Evolutionary conservation across 2,329 filamentous ascomycete genomes (phyloP).

Genomic region (Aspergillus sp.): DNA sequence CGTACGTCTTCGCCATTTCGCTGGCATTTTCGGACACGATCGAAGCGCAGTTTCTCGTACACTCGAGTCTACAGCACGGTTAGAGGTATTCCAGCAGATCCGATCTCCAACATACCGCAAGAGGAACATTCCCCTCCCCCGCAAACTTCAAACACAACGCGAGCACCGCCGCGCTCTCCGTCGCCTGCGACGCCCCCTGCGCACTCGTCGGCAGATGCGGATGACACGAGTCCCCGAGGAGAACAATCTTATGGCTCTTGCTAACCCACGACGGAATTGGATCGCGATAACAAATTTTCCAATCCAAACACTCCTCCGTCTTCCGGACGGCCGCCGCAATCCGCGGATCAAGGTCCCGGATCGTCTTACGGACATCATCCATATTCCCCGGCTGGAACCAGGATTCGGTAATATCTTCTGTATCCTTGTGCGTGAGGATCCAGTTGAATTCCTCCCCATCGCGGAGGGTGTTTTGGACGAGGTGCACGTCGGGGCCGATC

Average conservation of each 20-base stretch:
- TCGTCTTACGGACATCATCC: background rate
- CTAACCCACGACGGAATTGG: background rate
- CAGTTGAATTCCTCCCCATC: background rate
- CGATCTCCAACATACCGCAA: background rate
- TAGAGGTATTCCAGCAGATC: no score
- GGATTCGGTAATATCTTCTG: background rate
- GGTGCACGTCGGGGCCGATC: background rate
- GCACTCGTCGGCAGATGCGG: background rate
- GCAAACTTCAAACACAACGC: background rate
- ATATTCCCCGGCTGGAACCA: background rate
- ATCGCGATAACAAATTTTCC: background rate
- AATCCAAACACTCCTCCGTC: background rate
- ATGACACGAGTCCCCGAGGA: background rate
- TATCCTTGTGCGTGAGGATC: background rate
- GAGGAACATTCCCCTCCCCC: background rate
- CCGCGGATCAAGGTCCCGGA: background rate
- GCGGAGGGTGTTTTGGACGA: background rate
- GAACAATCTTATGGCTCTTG: background rate
- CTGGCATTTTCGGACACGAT: background rate
- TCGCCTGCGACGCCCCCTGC: background rate
- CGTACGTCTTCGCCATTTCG: background rate
- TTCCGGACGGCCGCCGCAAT: background rate
- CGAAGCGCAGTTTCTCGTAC: background rate
- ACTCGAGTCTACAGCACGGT: no score
- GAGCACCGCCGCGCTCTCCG: background rate